Conservation (phyloP, 2,329 filamentous ascomycete genomes). For the Diaporthe australafricana region DNA sequence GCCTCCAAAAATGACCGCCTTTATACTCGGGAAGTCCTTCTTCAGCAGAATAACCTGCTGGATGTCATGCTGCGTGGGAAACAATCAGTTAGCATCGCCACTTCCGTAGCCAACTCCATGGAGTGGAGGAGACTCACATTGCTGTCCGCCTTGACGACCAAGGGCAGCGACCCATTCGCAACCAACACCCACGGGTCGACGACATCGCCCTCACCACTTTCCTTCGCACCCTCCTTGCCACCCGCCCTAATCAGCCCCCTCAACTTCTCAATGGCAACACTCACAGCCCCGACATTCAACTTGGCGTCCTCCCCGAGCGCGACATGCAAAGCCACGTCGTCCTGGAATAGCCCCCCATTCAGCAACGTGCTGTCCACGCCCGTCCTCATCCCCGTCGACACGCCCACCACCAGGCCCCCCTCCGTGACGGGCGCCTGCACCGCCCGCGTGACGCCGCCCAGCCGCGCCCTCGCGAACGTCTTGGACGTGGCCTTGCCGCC, state of each 20-base stretch:
- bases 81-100: constrained; percentile 11
- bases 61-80: constrained; percentile 50
- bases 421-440: constrained; percentile 51
- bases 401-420: constrained; percentile 50
- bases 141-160: constrained; percentile 54
- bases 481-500: constrained; percentile 44
- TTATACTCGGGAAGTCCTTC: constrained; percentile 47
- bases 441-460: constrained; percentile 57
- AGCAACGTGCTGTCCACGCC: constrained; percentile 50
- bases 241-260: constrained; percentile 51
- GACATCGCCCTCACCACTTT: constrained; percentile 31
- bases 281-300: constrained; percentile 42
- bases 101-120: background rate
- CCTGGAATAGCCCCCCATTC: constrained; percentile 54
- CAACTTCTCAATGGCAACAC: constrained; percentile 46
- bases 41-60: constrained; percentile 54
- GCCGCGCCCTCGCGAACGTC: constrained; percentile 52
- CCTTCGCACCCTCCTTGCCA: constrained; percentile 45
- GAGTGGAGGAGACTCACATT: constrained; percentile 43
- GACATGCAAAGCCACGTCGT: constrained; percentile 57
- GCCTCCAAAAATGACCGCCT: constrained; percentile 53
- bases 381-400: constrained; percentile 56
- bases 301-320: constrained; percentile 50
- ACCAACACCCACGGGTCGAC: constrained; percentile 49
- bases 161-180: constrained; percentile 50